phyloP scores from a whole-genome alignment of 1,139 yeast species.

The Geotrichum reessii region DNA sequence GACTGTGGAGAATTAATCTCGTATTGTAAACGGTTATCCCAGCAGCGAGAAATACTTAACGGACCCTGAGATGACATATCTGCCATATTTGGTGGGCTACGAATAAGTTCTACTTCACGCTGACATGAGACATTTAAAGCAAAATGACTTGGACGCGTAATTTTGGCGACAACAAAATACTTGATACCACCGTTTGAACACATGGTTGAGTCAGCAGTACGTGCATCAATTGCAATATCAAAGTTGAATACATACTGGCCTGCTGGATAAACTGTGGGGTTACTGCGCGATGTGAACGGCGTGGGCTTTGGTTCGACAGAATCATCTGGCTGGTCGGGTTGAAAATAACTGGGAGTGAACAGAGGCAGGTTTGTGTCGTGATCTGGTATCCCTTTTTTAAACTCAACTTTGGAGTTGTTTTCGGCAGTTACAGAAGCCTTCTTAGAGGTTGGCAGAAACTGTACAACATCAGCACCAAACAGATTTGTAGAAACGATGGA shows the following conservation, averaged over 20 bases:
- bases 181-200: conserved; percentile 43
- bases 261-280: conserved; percentile 44
- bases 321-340: neutral
- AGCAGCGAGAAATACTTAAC: conserved; percentile 69
- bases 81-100: conserved; percentile 76
- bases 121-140: conserved; percentile 31
- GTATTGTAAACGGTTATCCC: conserved; percentile 77
- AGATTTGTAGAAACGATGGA: conserved; percentile 32
- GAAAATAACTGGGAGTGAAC: conserved; percentile 10
- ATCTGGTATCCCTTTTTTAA: neutral
- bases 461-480: conserved; percentile 32
- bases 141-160: conserved; percentile 34
- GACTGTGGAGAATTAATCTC: conserved; percentile 73
- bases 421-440: neutral
- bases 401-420: neutral
- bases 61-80: conserved; percentile 68
- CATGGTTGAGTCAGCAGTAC: conserved; percentile 63
- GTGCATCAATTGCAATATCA: conserved; percentile 64
- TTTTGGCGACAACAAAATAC: conserved; percentile 32
- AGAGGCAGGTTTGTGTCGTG: conserved; percentile 1
- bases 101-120: conserved; percentile 43
- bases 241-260: conserved; percentile 77
- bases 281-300: conserved; percentile 20
- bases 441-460: conserved; percentile 17
- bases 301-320: neutral